Percentiles rank a stretch among this genome's conserved stretches.
Conservation (phyloP, 108 stramenopile genomes). For the Asterionellopsis glacialis region DNA sequence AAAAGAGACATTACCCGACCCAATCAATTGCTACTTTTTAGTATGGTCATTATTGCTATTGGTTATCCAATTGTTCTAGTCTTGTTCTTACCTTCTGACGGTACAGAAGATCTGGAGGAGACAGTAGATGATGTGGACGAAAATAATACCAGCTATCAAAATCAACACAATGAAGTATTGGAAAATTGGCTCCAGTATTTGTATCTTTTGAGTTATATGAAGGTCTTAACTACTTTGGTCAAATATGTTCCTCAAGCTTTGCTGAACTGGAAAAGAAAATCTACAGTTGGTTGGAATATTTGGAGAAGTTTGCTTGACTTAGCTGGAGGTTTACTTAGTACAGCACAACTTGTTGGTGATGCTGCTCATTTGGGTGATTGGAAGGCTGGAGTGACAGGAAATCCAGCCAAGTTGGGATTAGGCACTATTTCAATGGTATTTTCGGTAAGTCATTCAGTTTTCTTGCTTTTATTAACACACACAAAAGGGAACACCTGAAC, state of each 20-base stretch:
- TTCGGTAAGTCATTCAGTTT: background rate
- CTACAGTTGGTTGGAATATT: conserved; percentile 75
- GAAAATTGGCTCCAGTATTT: conserved; percentile 47
- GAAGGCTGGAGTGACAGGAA: conserved; percentile 64
- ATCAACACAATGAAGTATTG: background rate
- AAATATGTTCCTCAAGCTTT: conserved; percentile 84
- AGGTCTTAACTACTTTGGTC: conserved; percentile 61
- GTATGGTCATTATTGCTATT: conserved; percentile 10
- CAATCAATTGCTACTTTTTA: conserved; percentile 1
- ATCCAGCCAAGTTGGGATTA: conserved; percentile 78
- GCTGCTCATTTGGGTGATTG: conserved; percentile 43
- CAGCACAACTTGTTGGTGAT: conserved; percentile 67
- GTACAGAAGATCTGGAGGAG: no score
- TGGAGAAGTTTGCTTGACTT: conserved; percentile 81
- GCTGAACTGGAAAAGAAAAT: conserved; percentile 60
- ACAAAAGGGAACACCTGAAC: no score
- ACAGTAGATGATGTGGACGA: no score
- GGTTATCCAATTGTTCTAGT: conserved; percentile 1
- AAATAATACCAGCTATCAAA: no score
- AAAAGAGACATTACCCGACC: background rate
- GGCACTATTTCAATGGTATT: conserved; percentile 73
- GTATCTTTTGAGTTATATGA: conserved; percentile 68
- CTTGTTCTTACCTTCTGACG: background rate
- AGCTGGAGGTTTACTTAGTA: conserved; percentile 63
- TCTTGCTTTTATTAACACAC: no score